These are phyloP conservation scores for Pleurotus djamor DNA, from an alignment of 768 basidiomycete species.

Conservation along the genomic window DNA sequence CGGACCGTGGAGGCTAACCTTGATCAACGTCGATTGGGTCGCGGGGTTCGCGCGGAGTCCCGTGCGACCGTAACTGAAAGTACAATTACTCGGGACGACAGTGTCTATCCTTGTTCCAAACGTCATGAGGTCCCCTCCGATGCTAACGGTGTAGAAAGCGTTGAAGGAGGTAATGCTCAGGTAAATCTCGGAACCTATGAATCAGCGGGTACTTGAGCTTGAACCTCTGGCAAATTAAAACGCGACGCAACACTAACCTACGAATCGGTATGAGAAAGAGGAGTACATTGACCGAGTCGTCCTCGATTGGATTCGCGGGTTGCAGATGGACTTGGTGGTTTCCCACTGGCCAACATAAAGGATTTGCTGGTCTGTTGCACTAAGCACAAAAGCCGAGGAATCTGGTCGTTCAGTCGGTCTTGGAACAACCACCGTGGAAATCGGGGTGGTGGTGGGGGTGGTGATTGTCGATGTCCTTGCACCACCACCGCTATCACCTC, in stretches of 20 bases:
- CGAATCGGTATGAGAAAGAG: not conserved
- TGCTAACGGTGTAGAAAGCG: not conserved
- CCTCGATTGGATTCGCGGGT: not conserved
- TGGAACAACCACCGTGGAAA: not conserved
- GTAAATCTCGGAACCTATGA: not conserved
- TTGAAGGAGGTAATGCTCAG: not conserved
- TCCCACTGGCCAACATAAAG: not conserved
- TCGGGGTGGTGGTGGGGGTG: not conserved
- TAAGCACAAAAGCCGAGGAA: not conserved
- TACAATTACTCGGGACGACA: not conserved
- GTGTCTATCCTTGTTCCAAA: not conserved
- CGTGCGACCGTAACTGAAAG: not conserved
- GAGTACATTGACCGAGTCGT: not conserved
- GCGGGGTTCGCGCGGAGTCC: not conserved
- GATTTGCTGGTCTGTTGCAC: not conserved
- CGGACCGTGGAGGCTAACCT: not conserved
- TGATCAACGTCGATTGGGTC: not conserved
- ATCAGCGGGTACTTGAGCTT: not conserved
- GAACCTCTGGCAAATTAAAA: not conserved
- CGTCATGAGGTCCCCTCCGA: not conserved
- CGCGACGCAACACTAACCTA: too few relatives aligned
- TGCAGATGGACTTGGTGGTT: not conserved
- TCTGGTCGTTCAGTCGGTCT: not conserved
- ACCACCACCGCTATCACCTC: not conserved
- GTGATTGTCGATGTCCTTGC: not conserved